phyloP scores from a whole-genome alignment of 768 basidiomycete genomes.

The Tulasnella sp. region DNA sequence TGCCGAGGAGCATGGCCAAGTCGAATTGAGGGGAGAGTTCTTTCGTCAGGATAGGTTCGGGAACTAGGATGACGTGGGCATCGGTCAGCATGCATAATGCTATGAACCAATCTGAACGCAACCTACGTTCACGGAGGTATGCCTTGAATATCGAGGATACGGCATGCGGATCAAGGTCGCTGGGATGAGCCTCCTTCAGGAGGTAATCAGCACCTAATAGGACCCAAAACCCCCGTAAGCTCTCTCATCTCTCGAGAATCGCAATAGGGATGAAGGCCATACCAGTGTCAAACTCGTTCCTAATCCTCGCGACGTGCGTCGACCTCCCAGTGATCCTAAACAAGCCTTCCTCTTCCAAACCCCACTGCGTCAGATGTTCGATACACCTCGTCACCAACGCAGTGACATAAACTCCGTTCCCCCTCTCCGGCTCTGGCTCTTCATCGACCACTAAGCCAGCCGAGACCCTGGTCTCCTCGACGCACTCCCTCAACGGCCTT shows the following conservation, averaged over 20 bases:
- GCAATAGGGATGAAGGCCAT: slow-evolving; percentile 30
- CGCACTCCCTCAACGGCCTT: slow-evolving; percentile 51
- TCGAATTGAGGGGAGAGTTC: slow-evolving; percentile 73
- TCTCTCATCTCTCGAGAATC: neutral
- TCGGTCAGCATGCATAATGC: slow-evolving; percentile 12
- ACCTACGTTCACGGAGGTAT: slow-evolving; percentile 86
- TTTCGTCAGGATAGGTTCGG: slow-evolving; percentile 77
- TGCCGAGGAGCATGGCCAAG: slow-evolving; percentile 50
- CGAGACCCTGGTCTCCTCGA: slow-evolving; percentile 52
- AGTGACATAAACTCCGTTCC: slow-evolving; percentile 44
- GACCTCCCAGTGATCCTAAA: slow-evolving; percentile 85
- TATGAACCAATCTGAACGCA: slow-evolving; percentile 15
- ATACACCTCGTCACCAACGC: slow-evolving; percentile 77
- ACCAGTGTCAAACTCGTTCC: slow-evolving; percentile 80
- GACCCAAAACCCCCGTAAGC: slow-evolving; percentile 25
- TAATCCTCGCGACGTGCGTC: slow-evolving; percentile 69
- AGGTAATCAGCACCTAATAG: slow-evolving; percentile 82
- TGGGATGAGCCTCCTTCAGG: slow-evolving; percentile 68
- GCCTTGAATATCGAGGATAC: slow-evolving; percentile 92
- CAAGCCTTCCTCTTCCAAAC: slow-evolving; percentile 78
- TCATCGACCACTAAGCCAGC: slow-evolving; percentile 24
- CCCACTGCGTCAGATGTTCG: slow-evolving; percentile 78
- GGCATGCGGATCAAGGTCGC: slow-evolving; percentile 90
- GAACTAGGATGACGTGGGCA: slow-evolving; percentile 52
- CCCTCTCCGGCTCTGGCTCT: slow-evolving; percentile 12